A percentile compares a stretch with the other conserved stretches of the same genome.
Evolutionary conservation across 768 basidiomycete genomes (phyloP).

Genomic region (Russula virescens): DNA sequence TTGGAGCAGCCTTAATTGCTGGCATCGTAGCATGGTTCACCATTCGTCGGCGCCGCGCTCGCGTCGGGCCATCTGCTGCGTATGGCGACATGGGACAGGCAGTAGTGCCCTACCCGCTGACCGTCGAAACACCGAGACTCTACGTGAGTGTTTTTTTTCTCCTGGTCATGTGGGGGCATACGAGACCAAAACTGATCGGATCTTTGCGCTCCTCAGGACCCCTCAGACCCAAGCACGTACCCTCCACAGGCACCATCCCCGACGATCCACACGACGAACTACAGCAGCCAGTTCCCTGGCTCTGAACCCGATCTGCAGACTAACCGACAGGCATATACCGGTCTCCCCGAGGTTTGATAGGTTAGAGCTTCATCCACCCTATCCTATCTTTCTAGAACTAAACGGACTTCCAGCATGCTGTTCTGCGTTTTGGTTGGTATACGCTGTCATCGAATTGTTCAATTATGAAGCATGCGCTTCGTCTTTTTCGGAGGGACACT

Average conservation of each 20-base stretch:
- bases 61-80: constrained; percentile 24
- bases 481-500: background rate
- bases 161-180: background rate
- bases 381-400: background rate
- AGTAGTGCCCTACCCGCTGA: background rate
- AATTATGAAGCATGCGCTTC: background rate
- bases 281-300: background rate
- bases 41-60: constrained; percentile 29
- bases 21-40: constrained; percentile 38
- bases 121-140: constrained; percentile 5
- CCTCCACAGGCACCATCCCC: constrained; percentile 11
- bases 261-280: constrained; percentile 11
- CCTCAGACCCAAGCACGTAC: constrained; percentile 24
- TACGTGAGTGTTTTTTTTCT: constrained; percentile 15
- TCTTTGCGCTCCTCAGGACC: constrained; percentile 13
- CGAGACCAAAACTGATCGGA: background rate
- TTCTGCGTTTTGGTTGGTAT: background rate
- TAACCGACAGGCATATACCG: constrained; percentile 7
- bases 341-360: constrained; percentile 21
- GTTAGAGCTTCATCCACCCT: background rate
- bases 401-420: background rate
- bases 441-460: background rate
- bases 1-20: constrained; percentile 40
- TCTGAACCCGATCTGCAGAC: constrained; percentile 3
- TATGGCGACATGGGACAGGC: constrained; percentile 3